Conservation (phyloP, 106 monocot genomes). For the Apostasia ramifera region DNA sequence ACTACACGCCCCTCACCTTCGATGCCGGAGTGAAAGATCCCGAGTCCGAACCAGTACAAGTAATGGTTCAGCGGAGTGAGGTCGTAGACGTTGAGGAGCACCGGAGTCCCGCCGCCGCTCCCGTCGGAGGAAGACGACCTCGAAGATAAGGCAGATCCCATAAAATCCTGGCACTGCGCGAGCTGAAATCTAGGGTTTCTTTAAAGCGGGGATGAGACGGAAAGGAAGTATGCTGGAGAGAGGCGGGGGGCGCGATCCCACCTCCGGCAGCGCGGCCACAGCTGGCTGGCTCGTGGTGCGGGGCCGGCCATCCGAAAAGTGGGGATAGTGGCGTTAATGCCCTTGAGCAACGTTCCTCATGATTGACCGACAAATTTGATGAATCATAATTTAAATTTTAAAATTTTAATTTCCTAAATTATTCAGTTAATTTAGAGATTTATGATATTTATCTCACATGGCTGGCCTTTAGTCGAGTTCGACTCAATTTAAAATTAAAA, state of each 20-base stretch:
- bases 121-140: neutral
- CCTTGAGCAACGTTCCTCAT: no score
- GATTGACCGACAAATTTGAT: no score
- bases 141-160: conserved; percentile 3
- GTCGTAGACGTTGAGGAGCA: conserved; percentile 34
- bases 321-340: no score
- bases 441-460: no score
- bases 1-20: conserved; percentile 12
- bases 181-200: conserved; percentile 2
- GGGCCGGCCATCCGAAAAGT: no score
- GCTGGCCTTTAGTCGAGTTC: no score
- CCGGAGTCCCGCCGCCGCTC: conserved; percentile 2
- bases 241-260: neutral
- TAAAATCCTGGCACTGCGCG: neutral
- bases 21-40: conserved; percentile 38
- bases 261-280: neutral
- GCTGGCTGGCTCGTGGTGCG: no score
- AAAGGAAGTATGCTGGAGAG: neutral
- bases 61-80: conserved; percentile 42
- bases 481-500: no score
- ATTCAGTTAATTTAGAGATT: no score
- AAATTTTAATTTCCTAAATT: no score
- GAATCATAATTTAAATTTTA: no score
- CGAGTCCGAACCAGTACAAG: conserved; percentile 29
- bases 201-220: neutral